These are phyloP conservation scores for Ricinus communis DNA, from an alignment of 345 rosid species.

Conservation along the genomic window DNA sequence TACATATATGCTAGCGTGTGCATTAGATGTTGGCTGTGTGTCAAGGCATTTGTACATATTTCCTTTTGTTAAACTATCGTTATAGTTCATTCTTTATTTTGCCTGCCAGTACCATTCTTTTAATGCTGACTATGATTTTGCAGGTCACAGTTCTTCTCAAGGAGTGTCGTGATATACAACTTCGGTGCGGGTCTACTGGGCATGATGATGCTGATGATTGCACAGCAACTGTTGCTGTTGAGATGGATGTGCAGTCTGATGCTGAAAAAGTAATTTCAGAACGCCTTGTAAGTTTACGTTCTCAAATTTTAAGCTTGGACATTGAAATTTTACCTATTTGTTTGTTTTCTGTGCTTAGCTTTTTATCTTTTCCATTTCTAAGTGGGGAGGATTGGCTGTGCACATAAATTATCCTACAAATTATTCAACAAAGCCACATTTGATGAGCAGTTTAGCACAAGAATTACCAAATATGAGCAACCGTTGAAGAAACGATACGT, in stretches of 20 bases:
- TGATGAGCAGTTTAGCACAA: too few relatives aligned
- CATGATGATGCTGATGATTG: conserved; percentile 44
- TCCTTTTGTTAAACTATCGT: background rate
- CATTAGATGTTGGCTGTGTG: background rate
- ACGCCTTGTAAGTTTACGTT: conserved; percentile 52
- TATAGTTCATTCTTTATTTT: background rate
- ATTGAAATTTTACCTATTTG: background rate
- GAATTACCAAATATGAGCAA: too few relatives aligned
- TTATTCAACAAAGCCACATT: too few relatives aligned
- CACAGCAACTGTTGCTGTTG: conserved; percentile 39
- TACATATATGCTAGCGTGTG: background rate
- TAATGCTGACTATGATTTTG: background rate
- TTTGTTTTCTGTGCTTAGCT: too few relatives aligned
- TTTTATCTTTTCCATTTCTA: background rate
- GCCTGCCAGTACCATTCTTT: background rate
- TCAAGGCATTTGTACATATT: background rate
- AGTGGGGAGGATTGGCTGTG: background rate
- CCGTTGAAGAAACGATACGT: too few relatives aligned
- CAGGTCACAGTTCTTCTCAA: conserved; percentile 90
- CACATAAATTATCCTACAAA: background rate
- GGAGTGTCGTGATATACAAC: conserved; percentile 93
- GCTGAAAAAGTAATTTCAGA: conserved; percentile 73
- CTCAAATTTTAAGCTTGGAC: conserved; percentile 4
- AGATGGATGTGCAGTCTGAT: conserved; percentile 52
- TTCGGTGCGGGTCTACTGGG: conserved; percentile 69